phyloP scores from a whole-genome alignment of 2,329 filamentous ascomycete species.

The Pseudogymnoascus sp. region DNA sequence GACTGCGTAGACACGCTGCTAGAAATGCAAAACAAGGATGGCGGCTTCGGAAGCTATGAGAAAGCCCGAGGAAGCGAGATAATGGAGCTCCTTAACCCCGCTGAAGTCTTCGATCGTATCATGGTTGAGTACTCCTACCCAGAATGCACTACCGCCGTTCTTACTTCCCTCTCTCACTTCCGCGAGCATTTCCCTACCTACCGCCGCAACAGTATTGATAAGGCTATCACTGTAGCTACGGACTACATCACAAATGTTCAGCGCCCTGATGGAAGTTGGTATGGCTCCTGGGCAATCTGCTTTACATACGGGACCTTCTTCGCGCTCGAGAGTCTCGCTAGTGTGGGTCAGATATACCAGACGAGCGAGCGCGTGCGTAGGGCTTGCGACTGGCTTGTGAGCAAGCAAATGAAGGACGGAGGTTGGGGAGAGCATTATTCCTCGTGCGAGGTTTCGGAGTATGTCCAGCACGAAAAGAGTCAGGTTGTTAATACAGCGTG shows the following conservation, averaged over 20 bases:
- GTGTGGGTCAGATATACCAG: conserved; percentile 67
- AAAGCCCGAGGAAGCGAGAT: conserved; percentile 65
- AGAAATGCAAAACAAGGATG: conserved; percentile 75
- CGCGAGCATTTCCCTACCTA: conserved; percentile 70
- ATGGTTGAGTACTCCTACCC: conserved; percentile 97
- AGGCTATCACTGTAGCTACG: conserved; percentile 62
- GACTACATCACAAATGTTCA: conserved; percentile 74
- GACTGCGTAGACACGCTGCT: conserved; percentile 81
- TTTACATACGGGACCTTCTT: conserved; percentile 96
- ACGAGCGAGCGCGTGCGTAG: conserved; percentile 44
- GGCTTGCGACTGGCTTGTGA: conserved; percentile 76
- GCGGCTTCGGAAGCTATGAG: conserved; percentile 86
- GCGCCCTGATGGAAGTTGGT: conserved; percentile 75
- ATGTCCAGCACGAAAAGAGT: conserved; percentile 63
- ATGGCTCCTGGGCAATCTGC: conserved; percentile 90
- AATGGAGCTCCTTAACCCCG: conserved; percentile 78
- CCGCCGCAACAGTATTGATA: conserved; percentile 60
- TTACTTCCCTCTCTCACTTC: conserved; percentile 76
- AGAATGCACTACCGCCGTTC: conserved; percentile 86
- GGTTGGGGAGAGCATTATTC: conserved; percentile 66
- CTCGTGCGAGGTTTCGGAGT: conserved; percentile 67
- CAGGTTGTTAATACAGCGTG: conserved; percentile 84
- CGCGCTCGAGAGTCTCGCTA: conserved; percentile 57
- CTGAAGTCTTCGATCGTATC: conserved; percentile 90
- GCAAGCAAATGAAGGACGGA: conserved; percentile 76